A percentile compares a stretch with the other conserved stretches of the same genome.
Evolutionary conservation across 2,329 filamentous ascomycete genomes (phyloP).

Genomic region (Epichloe uncinata): DNA sequence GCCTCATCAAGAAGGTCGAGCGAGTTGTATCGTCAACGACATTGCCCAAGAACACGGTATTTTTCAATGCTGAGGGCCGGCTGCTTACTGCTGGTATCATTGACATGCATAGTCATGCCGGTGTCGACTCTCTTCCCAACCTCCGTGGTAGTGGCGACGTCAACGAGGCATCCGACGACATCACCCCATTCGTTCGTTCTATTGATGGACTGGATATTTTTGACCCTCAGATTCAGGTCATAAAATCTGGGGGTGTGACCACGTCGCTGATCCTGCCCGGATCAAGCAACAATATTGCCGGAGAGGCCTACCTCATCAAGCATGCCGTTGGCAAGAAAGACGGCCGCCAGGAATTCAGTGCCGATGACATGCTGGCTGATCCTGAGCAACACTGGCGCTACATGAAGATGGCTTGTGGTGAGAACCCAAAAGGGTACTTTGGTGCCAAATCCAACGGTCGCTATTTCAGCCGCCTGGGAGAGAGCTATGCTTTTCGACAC

Average conservation of each 20-base stretch:
- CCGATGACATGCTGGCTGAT: slow-evolving; percentile 50
- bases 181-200: slow-evolving; percentile 54
- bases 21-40: slow-evolving; percentile 26
- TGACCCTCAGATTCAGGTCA: slow-evolving; percentile 52
- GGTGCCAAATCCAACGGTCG: slow-evolving; percentile 25
- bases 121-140: slow-evolving; percentile 42
- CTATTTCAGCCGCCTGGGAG: slow-evolving; percentile 49
- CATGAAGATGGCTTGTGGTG: slow-evolving; percentile 67
- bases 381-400: slow-evolving; percentile 53
- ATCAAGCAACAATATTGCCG: slow-evolving; percentile 60
- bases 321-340: slow-evolving; percentile 47
- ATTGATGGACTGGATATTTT: slow-evolving; percentile 51
- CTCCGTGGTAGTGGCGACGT: slow-evolving; percentile 42
- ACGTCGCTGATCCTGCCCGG: slow-evolving; percentile 54
- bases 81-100: slow-evolving; percentile 54
- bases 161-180: slow-evolving; percentile 51
- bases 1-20: slow-evolving; percentile 45
- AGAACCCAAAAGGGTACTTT: slow-evolving; percentile 53
- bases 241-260: slow-evolving; percentile 60
- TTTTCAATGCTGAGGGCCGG: slow-evolving; percentile 46
- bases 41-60: slow-evolving; percentile 32
- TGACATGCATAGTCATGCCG: slow-evolving; percentile 59
- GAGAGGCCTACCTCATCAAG: slow-evolving; percentile 57
- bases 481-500: slow-evolving; percentile 53
- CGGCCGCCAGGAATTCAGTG: slow-evolving; percentile 49